A percentile compares a stretch with the other conserved stretches of the same genome.
Evolutionary conservation across 2,329 filamentous ascomycete species (phyloP).

Genomic region (Penicillium sp.): DNA sequence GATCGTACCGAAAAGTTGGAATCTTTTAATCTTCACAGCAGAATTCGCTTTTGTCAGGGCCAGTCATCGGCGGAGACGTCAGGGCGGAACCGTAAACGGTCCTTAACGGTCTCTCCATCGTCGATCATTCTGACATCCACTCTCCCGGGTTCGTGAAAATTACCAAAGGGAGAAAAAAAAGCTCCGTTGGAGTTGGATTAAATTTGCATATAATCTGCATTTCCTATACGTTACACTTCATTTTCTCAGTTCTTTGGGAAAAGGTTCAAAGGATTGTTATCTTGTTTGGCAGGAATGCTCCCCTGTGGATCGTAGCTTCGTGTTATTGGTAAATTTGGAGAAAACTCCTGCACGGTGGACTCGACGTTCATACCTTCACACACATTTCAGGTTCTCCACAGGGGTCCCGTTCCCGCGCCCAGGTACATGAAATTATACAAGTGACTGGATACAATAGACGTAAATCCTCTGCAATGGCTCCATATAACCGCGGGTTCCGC

Average conservation of each 20-base stretch:
- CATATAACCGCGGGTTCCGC: not conserved
- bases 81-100: constrained; percentile 17
- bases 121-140: constrained; percentile 15
- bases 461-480: not conserved
- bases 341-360: not conserved
- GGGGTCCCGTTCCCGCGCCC: not conserved
- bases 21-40: no score
- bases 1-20: no score
- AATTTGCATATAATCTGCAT: no score
- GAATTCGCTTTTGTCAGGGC: constrained; percentile 13
- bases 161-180: not conserved
- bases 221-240: no score
- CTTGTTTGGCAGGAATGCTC: not conserved
- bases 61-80: constrained; percentile 11
- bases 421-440: not conserved
- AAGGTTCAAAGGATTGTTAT: no score
- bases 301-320: not conserved
- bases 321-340: not conserved
- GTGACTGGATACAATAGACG: not conserved
- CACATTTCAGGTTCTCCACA: not conserved
- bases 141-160: not conserved
- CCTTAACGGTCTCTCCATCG: constrained; percentile 20
- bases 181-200: not conserved
- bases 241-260: no score
- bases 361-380: not conserved